Base-by-base conservation (phyloP, 2,329 filamentous ascomycete genomes). In the Paecilomyces variotii region DNA sequence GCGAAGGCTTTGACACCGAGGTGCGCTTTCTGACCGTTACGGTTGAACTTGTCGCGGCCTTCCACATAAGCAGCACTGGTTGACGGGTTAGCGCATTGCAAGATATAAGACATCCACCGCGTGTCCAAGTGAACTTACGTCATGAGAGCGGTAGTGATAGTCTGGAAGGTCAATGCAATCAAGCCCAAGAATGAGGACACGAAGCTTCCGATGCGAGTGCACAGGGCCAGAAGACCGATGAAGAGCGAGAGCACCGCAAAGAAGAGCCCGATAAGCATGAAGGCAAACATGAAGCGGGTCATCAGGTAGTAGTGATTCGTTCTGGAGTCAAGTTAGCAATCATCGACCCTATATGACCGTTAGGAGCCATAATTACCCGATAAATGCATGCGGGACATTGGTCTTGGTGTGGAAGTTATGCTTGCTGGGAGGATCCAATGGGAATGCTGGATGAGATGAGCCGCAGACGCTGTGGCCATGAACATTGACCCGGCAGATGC, bases 271-370 rank as follows among this genome's bases (percentile, higher is more conserved):
- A 97, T 87, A 58, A 97, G 79, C 78, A 89, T 89, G 75, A 96
- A 94, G 39, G 92, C 90, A 84, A 93, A 97, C 74, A 90, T 88
- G 79, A 97, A 96, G 49, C 93, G 85, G 78, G 91, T 95, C 70
- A 94, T 82, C 76, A 91, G 90, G 78, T 83, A 97, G 80, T 87
- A 96, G 62, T 79, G 84, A 65, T 85, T 80, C 9, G 78, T 76
- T 39, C 87, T 80, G 59, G 9, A n/a, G 9, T 4, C 10, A n/a
- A 19, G 26, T 25, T 9, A 45, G n/a, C 19, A 57, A 14, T 25
- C 12, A 65, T 63, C n/a, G 49, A 57, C 25, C 65, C 82, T 39
- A 76, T 67, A n/a, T 62, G 57, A 19, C 7, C 57, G 58, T 39
- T 60, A 61, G 51, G 51, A 27, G 19, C 19, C 19, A 45, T 54